Conservation (phyloP, 768 basidiomycete genomes). For the Hebeloma cylindrosporum region DNA sequence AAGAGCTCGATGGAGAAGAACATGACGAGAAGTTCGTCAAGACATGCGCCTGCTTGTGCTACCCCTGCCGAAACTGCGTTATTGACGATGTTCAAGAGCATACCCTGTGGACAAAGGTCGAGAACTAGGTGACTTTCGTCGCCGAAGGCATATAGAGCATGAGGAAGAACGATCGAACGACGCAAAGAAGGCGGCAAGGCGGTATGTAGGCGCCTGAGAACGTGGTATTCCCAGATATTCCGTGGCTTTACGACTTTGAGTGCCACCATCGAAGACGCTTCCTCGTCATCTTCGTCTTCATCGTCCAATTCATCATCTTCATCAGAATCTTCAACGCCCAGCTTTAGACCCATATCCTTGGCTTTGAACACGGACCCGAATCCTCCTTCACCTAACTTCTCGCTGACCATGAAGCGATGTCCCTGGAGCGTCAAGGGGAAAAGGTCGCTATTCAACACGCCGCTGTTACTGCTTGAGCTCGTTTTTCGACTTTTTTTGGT, state of each 20-base stretch:
- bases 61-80: slow-evolving; percentile 73
- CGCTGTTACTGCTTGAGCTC: slow-evolving; percentile 35
- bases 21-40: slow-evolving; percentile 92
- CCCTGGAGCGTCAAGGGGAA: slow-evolving; percentile 64
- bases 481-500: slow-evolving; percentile 51
- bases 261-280: slow-evolving; percentile 63
- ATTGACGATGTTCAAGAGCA: slow-evolving; percentile 90
- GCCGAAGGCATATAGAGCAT: slow-evolving; percentile 76
- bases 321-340: slow-evolving; percentile 42
- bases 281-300: slow-evolving; percentile 55
- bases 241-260: slow-evolving; percentile 90
- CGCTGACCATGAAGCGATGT: slow-evolving; percentile 65
- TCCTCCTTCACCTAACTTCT: slow-evolving; percentile 95
- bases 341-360: slow-evolving; percentile 48
- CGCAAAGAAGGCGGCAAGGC: slow-evolving; percentile 59
- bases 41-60: slow-evolving; percentile 72
- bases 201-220: slow-evolving; percentile 75
- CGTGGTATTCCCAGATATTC: slow-evolving; percentile 90
- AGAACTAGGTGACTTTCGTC: slow-evolving; percentile 92
- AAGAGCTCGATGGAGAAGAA: slow-evolving; percentile 95
- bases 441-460: slow-evolving; percentile 35
- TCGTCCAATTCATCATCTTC: slow-evolving; percentile 50
- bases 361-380: slow-evolving; percentile 96
- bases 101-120: slow-evolving; percentile 88
- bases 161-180: slow-evolving; percentile 72